A percentile compares a stretch with the other conserved stretches of the same genome.
These are phyloP conservation scores for Lecanicillium sp. DNA, from an alignment of 2,329 filamentous ascomycete species.

Conservation along the genomic window DNA sequence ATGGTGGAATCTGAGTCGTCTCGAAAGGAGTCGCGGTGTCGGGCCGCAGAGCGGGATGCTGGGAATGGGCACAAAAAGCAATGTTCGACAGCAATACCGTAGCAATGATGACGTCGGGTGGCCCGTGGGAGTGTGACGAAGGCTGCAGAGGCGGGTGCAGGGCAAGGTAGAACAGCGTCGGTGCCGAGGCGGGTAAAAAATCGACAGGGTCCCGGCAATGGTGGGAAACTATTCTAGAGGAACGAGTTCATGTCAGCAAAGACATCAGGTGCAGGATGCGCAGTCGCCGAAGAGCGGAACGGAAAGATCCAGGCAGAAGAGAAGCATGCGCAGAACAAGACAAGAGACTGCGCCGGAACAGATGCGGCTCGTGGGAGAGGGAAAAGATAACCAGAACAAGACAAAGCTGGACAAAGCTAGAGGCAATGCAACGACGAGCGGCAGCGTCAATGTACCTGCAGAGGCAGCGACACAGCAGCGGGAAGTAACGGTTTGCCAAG, in stretches of 20 bases:
- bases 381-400: background rate
- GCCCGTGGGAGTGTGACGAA: constrained; percentile 5
- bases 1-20: constrained; percentile 8
- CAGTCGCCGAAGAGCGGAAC: background rate
- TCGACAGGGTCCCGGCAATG: constrained; percentile 12
- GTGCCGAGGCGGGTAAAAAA: constrained; percentile 7
- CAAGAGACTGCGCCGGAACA: background rate
- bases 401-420: constrained; percentile 12
- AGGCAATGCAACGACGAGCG: constrained; percentile 8
- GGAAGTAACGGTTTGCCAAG: constrained; percentile 9
- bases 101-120: constrained; percentile 12
- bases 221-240: constrained; percentile 6
- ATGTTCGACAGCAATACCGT: constrained; percentile 3
- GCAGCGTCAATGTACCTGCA: constrained; percentile 9
- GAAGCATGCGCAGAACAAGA: background rate
- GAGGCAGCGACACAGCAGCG: constrained; percentile 9
- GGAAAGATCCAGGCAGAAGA: background rate
- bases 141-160: constrained; percentile 5
- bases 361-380: constrained; percentile 1
- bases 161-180: constrained; percentile 10
- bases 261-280: constrained; percentile 10
- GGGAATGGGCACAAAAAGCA: constrained; percentile 5
- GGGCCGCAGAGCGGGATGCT: constrained; percentile 6
- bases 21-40: background rate
- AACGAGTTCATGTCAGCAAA: constrained; percentile 10